Base-by-base conservation (phyloP, 1,139 yeast species). In the Nakaseomyces uthaithaninus region DNA sequence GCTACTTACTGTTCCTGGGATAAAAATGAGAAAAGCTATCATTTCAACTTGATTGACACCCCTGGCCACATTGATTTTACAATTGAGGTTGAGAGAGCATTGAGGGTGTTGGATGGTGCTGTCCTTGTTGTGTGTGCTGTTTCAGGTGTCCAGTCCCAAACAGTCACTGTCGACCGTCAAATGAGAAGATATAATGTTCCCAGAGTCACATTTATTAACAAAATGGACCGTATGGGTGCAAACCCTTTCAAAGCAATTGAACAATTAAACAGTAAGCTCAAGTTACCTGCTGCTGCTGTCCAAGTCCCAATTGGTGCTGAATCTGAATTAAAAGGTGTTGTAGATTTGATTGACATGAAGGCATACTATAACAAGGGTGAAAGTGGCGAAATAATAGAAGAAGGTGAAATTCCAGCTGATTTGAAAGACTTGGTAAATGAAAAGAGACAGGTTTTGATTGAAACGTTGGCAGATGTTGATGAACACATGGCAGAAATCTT, bases 151-250 rank as follows among this genome's bases (percentile, higher is more conserved):
- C 98, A 91, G 67, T 86, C 95, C 6, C 98, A 91, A 67, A 91
- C 98, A 14, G 95, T 91, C 46, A 91, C 98, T 38, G 98, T 91
- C 39, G 98, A 91, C 64, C 80, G 98, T 63, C 98, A 91, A 69
- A 93, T 93, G 98, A 80, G 95, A 57, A 80, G 98, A 62, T 93
- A 91, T 66, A 87, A 91, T 61, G 95, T 91, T 57, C 98, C 98
- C 43, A 77, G 98, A 62, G 74, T 93, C 43, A 91, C 98, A 10
- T 93, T 91, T 57, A 83, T 91, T 63, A 91, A 91, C 68, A 91
- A 91, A 69, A 89, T 91, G 97, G 98, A 91, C 66, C 79, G 98
- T 62, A 86, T 91, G 95, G 98, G 98, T 50, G 87, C 98, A 43
- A 80, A 89, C 64, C 98, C 98, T 17, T 91, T 94, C 80, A 76